Evolutionary conservation across 2,329 filamentous ascomycete genomes (phyloP).

Genomic region (Trichoderma guizhouense): DNA sequence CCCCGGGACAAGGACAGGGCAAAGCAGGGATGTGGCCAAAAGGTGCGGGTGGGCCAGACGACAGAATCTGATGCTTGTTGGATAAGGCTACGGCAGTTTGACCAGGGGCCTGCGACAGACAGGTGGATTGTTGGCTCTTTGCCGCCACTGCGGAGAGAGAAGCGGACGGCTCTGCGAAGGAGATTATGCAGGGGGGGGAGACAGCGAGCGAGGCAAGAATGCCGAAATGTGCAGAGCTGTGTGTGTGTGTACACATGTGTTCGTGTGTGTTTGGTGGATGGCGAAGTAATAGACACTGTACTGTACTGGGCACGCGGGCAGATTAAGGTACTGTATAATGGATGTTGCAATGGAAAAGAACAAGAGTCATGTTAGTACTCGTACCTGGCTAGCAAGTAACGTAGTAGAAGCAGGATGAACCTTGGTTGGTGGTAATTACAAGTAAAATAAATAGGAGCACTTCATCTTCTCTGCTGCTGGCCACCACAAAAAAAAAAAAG

Average conservation of each 20-base stretch:
- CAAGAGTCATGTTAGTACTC: background rate
- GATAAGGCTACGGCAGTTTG: slow-evolving; percentile 20
- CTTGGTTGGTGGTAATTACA: background rate
- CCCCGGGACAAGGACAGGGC: background rate
- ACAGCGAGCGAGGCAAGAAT: background rate
- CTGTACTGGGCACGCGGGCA: background rate
- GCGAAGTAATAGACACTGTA: background rate
- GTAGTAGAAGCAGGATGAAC: background rate
- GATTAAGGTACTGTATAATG: background rate
- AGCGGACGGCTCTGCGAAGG: slow-evolving; percentile 12
- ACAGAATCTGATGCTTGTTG: slow-evolving; percentile 14
- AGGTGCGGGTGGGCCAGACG: background rate
- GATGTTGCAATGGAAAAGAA: no score
- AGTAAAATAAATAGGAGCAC: background rate
- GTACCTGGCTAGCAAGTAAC: background rate
- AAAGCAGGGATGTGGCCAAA: background rate
- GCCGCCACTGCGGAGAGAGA: slow-evolving; percentile 16
- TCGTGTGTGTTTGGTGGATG: background rate
- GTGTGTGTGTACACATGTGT: background rate
- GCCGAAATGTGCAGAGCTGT: background rate
- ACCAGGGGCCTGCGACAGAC: slow-evolving; percentile 12
- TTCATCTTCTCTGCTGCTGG: background rate
- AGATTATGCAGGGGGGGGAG: slow-evolving; percentile 19
- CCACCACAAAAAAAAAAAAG: background rate
- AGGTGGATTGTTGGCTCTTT: background rate